These are phyloP conservation scores for Colletotrichum salicis DNA, from an alignment of 2,329 filamentous ascomycete species.

Conservation along the genomic window DNA sequence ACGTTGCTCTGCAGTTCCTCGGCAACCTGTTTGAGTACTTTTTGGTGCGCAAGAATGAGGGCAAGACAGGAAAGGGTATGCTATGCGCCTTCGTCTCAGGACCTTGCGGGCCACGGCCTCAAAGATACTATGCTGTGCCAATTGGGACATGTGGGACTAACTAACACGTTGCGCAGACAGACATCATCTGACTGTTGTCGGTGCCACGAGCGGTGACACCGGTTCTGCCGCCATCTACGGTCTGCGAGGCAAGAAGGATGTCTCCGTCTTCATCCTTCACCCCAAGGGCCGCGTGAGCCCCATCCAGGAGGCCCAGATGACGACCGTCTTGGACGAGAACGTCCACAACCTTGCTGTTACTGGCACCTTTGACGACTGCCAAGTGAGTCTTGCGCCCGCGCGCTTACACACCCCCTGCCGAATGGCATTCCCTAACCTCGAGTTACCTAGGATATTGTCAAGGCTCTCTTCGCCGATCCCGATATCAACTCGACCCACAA, in stretches of 20 bases:
- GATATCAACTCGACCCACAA: conserved; percentile 85
- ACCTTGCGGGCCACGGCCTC: background rate
- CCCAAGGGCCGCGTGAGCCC: conserved; percentile 91
- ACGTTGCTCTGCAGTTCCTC: conserved; percentile 88
- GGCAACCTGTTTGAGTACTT: conserved; percentile 98
- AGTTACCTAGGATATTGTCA: conserved; percentile 79
- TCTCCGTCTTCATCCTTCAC: conserved; percentile 94
- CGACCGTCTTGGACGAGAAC: conserved; percentile 87
- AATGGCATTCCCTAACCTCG: background rate
- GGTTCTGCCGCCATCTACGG: conserved; percentile 97
- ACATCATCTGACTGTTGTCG: conserved; percentile 87
- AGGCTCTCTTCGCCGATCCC: conserved; percentile 87
- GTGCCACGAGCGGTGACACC: conserved; percentile 88
- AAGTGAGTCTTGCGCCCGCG: conserved; percentile 59
- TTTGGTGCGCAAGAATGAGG: conserved; percentile 76
- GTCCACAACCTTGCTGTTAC: conserved; percentile 92
- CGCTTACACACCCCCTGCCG: background rate
- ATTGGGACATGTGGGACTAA: conserved; percentile 31
- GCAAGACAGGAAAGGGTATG: conserved; percentile 68
- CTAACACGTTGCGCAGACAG: conserved; percentile 59
- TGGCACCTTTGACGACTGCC: conserved; percentile 96
- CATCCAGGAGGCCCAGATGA: conserved; percentile 97
- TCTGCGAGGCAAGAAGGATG: conserved; percentile 93
- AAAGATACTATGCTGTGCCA: background rate
- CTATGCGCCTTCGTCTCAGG: background rate